Conservation (phyloP, 345 rosid species). For the Sisymbrium altissimum region DNA sequence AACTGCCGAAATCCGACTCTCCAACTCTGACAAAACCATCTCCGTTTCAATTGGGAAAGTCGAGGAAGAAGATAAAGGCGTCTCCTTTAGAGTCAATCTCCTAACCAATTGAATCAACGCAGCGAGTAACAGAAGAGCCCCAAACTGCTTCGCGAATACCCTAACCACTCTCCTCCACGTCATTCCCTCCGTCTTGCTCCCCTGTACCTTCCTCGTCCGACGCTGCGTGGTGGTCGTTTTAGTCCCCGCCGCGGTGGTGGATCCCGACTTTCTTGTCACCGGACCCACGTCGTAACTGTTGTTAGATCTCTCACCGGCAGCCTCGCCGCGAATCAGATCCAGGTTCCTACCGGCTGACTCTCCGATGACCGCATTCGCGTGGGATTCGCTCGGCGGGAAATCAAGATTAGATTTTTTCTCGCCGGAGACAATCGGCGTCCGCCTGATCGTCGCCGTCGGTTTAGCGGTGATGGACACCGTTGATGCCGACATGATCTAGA, state of each 20-base stretch:
- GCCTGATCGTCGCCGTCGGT: constrained; percentile 44
- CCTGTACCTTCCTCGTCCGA: constrained; percentile 48
- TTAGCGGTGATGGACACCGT: constrained; percentile 60
- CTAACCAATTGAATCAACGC: constrained; percentile 72
- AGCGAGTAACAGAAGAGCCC: constrained; percentile 48
- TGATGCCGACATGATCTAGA: constrained; percentile 67
- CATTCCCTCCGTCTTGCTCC: constrained; percentile 44
- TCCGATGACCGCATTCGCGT: constrained; percentile 20
- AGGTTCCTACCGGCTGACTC: constrained; percentile 31
- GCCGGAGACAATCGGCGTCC: constrained; percentile 48
- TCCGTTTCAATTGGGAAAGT: constrained; percentile 17
- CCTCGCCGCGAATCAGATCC: constrained; percentile 67
- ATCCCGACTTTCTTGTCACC: constrained; percentile 45
- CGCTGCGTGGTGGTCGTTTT: constrained; percentile 54
- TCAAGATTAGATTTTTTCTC: constrained; percentile 59
- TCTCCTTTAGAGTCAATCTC: constrained; percentile 40
- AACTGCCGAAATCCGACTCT: constrained; percentile 68
- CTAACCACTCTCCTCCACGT: constrained; percentile 63
- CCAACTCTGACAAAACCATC: constrained; percentile 57
- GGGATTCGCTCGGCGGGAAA: constrained; percentile 40
- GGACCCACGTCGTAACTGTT: constrained; percentile 43
- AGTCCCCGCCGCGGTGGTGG: constrained; percentile 35
- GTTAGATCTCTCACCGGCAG: constrained; percentile 38
- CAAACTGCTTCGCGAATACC: constrained; percentile 62
- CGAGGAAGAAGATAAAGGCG: constrained; percentile 14